These are phyloP conservation scores for Thielaviopsis euricoi DNA, from an alignment of 2,329 filamentous ascomycete genomes.

Conservation along the genomic window DNA sequence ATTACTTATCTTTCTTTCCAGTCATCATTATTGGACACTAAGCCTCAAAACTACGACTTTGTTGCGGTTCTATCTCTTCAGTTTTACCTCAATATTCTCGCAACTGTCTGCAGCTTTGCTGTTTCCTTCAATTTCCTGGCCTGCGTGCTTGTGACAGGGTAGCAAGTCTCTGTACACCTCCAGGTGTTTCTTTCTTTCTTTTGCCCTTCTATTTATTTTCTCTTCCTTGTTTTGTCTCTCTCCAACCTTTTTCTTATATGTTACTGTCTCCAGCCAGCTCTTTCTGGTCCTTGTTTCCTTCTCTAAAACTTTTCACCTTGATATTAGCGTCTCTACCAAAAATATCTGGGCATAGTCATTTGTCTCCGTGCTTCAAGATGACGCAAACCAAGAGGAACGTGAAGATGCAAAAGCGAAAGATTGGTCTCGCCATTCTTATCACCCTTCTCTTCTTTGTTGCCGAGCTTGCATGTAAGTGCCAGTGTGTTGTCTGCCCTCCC, in stretches of 20 bases:
- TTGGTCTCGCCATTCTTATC: slow-evolving; percentile 31
- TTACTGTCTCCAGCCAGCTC: background rate
- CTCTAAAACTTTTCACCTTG: background rate
- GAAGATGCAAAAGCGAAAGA: slow-evolving; percentile 24
- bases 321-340: background rate
- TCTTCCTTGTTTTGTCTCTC: background rate
- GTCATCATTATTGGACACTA: background rate
- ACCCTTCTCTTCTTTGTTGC: slow-evolving; percentile 34
- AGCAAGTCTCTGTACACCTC: background rate
- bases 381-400: slow-evolving; percentile 13
- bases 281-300: background rate
- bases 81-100: background rate
- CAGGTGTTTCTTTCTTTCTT: background rate
- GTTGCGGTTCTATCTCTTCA: background rate
- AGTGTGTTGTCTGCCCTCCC: background rate
- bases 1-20: background rate
- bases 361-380: slow-evolving; percentile 16
- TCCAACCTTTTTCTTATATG: background rate
- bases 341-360: too few relatives aligned
- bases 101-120: background rate
- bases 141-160: background rate
- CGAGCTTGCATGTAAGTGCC: slow-evolving; percentile 29
- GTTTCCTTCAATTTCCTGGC: background rate
- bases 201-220: background rate
- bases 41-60: background rate